Conservation (phyloP, 495 filamentous ascomycete species). For the Jackrogersella multiformis region DNA sequence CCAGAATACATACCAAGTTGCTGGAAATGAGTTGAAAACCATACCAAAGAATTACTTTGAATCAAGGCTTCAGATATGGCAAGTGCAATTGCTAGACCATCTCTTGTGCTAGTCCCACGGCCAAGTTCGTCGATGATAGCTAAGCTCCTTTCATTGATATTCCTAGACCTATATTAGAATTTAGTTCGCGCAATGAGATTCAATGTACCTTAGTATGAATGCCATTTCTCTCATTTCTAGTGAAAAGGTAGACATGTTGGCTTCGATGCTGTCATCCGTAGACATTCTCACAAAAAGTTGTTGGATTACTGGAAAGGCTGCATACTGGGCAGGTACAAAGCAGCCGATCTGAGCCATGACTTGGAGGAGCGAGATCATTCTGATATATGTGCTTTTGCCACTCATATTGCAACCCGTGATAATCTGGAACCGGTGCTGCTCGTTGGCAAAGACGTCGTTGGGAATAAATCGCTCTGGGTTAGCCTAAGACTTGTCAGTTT, state of each 20-base stretch:
- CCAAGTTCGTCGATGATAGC: slow-evolving; percentile 94
- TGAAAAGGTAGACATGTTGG: slow-evolving; percentile 91
- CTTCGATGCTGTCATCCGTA: slow-evolving; percentile 86
- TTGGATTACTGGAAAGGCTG: slow-evolving; percentile 79
- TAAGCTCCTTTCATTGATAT: slow-evolving; percentile 77
- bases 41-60: slow-evolving; percentile 76
- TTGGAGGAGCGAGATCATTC: slow-evolving; percentile 81
- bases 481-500: slow-evolving; percentile 32
- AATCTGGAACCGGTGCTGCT: slow-evolving; percentile 84
- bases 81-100: slow-evolving; percentile 89
- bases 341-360: slow-evolving; percentile 95
- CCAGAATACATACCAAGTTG: slow-evolving; percentile 65
- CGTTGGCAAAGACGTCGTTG: slow-evolving; percentile 86
- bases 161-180: slow-evolving; percentile 49
- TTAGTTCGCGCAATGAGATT: slow-evolving; percentile 52
- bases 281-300: slow-evolving; percentile 89
- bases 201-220: slow-evolving; percentile 75
- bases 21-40: slow-evolving; percentile 93
- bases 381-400: slow-evolving; percentile 96
- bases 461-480: slow-evolving; percentile 71
- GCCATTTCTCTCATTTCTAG: slow-evolving; percentile 96
- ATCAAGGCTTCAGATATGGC: slow-evolving; percentile 88
- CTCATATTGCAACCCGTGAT: slow-evolving; percentile 99
- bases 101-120: slow-evolving; percentile 86
- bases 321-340: slow-evolving; percentile 88